These are phyloP conservation scores for Fraxinus baroniana DNA, from an alignment of 305 asterid genomes.

Conservation along the genomic window DNA sequence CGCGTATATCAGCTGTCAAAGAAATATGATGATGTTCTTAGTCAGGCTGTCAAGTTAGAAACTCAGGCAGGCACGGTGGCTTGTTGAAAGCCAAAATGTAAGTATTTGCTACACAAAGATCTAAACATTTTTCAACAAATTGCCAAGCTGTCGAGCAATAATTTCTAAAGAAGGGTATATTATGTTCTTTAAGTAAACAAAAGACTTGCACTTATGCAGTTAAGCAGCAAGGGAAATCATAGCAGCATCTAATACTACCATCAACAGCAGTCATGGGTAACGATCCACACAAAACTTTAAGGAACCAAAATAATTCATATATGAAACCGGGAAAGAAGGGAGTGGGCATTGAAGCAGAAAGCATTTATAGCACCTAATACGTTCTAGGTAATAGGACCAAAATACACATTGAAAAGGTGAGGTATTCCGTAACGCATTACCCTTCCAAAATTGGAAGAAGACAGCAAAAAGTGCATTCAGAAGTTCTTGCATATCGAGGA, in stretches of 20 bases:
- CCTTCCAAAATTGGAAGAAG: neutral
- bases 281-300: neutral
- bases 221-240: neutral
- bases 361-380: neutral
- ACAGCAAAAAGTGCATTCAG: neutral
- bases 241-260: neutral
- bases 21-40: conserved; percentile 14
- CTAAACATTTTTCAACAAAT: neutral
- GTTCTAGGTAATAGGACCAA: neutral
- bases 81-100: neutral
- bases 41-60: neutral
- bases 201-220: neutral
- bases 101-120: neutral
- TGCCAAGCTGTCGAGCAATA: neutral
- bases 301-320: neutral
- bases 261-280: neutral
- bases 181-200: neutral
- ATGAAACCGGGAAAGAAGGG: neutral
- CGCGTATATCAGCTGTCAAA: conserved; percentile 81
- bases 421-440: neutral
- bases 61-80: conserved; percentile 10
- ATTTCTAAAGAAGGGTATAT: neutral
- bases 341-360: neutral
- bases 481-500: neutral
- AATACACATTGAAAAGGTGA: neutral